Base-by-base conservation (phyloP, 768 basidiomycete genomes). In the Amanita subjunquillea region DNA sequence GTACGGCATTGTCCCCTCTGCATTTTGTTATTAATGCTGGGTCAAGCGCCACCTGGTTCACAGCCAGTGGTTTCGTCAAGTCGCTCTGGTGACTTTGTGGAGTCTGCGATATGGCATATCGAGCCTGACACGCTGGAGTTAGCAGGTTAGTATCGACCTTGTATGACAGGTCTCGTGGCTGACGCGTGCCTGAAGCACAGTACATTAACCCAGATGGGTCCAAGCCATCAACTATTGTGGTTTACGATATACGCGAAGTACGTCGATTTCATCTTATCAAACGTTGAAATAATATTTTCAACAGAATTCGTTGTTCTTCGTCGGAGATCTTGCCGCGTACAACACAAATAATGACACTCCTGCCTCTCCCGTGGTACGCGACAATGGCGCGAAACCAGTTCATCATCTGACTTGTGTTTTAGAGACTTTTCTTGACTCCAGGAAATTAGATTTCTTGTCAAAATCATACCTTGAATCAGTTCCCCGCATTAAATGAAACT, bases 91-190 rank as follows among this genome's bases (percentile, higher is more conserved):
- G 40, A 48, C 10, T 56, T 61, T 25, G 67, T 64, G 43, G 73
- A 78, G 57, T 77, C 76, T 23, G 65, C 74, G 23, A 74, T 78
- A 51, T 79, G 77, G 77, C 60, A 66, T 30, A 59, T 72, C 48
- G 56, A 77, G 55, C 55, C 58, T 3, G 54, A 54, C 12, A 73
- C 71, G 6, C 61, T 67, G 32, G 63, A 75, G 57, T 58, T 79
- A 27, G 67, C 62, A 50, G 68, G 77, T 77, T 53, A 25, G 36
- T 48, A 32, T 37, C 8, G 22, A 23, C 20, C 6, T 5, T 48
- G 20, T 9, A 12, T 9, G 23, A 10, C 17, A 17, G 30, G n/a
- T 17, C 27, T 30, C 29, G 9, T 30, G 38, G 15, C 13, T 50
- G 38, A 40, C 39, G 27, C 15, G 29, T 34, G 9, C 29, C 1